Evolutionary conservation across 1,284 basidiomycete genomes (phyloP), one percentile per base, ranked within the genome.

Genomic region (Coriolopsis trogii): DNA sequence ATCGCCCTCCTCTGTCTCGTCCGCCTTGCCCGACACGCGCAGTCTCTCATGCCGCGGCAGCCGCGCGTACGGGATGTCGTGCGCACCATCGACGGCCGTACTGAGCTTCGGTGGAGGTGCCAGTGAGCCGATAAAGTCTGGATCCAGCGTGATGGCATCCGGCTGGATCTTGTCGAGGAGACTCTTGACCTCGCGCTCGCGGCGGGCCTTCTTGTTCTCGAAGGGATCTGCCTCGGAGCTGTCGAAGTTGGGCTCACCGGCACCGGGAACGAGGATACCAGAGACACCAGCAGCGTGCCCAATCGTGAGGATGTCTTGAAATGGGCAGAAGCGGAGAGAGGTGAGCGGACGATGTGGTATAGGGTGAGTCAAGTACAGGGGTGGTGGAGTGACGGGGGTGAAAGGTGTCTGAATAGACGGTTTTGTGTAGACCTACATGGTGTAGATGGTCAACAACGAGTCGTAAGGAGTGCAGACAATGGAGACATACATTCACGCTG

Each of bases 91-190:
- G 39, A 82, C 79, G 48, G 69, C 73, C 29, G 80, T 84, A 36
- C 78, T 83, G 45, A 85, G 64, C 60, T 82, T 87, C 7, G 76
- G 79, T 3, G 79, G 76, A 1, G 82, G 80, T 6, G 82, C 85
- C 37, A 95, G 73, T 16, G 81, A 81, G 21, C 93, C 93, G 28
- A 94, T 72, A 66, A 92, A 84, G 51, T 93, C 87, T 0, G 92
- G 85, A 69, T 98, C 93, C 51, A 98, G 79, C 0, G 91, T 82
- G 63, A 99, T 99, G 74, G 97, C 85, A 59, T 98, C 95, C 3
- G 94, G 89, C 73, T 91, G 90, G 56, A 98, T 89, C 90, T 98
- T 99, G 71, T 99, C 96, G 60, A 99, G 73, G 28, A 99, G 79
- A 34, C 78, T 80, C 66, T 91, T 88, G 58, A 99, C 94, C 70